Conservation (phyloP, 176 grass and related monocot species). For the Oropetium thomaeum region DNA sequence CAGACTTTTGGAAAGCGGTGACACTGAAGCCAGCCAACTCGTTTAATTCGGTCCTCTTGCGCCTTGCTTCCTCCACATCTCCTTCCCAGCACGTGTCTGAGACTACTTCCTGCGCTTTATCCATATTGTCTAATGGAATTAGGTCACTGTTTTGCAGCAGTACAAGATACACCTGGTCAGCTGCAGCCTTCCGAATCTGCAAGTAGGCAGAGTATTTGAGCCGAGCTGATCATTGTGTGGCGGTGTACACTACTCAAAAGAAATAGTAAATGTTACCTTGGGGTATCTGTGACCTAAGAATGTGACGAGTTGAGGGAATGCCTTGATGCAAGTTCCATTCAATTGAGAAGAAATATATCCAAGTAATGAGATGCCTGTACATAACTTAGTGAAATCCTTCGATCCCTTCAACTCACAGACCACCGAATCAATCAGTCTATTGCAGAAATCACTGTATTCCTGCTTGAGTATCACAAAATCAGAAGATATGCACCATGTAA, state of each 20-base stretch:
- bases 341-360: slow-evolving; percentile 77
- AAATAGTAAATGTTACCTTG: slow-evolving; percentile 54
- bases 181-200: slow-evolving; percentile 81
- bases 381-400: slow-evolving; percentile 87
- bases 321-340: slow-evolving; percentile 47
- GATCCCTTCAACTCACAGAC: slow-evolving; percentile 68
- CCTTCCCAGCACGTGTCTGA: slow-evolving; percentile 90
- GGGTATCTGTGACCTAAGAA: slow-evolving; percentile 91
- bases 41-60: slow-evolving; percentile 49
- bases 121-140: slow-evolving; percentile 42
- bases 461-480: slow-evolving; percentile 29
- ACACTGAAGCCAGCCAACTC: slow-evolving; percentile 53
- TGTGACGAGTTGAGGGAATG: slow-evolving; percentile 72
- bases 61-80: slow-evolving; percentile 60
- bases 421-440: slow-evolving; percentile 57
- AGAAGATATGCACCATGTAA: slow-evolving; percentile 25
- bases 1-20: slow-evolving; percentile 2
- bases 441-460: slow-evolving; percentile 61
- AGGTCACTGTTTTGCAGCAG: slow-evolving; percentile 66
- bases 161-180: slow-evolving; percentile 90
- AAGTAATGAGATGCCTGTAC: slow-evolving; percentile 72
- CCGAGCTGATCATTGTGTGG: neutral
- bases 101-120: slow-evolving; percentile 66
- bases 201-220: slow-evolving; percentile 17
- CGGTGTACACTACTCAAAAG: slow-evolving; percentile 1